Evolutionary conservation across 148 eudicot genomes (phyloP).

Genomic region (Drosera capensis): DNA sequence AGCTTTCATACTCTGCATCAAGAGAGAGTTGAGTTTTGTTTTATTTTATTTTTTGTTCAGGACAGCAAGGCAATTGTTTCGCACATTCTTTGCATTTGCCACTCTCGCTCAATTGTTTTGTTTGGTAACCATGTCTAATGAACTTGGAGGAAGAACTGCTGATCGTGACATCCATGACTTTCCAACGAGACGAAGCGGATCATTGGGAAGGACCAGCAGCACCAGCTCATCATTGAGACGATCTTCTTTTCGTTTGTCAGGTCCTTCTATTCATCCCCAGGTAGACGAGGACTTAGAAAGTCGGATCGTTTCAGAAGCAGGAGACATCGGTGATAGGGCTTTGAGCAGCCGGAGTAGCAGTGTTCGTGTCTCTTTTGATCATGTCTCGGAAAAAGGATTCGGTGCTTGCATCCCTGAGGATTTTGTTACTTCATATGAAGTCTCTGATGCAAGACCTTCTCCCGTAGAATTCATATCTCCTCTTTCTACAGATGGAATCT

Average conservation of each 20-base stretch:
- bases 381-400: conserved; percentile 15
- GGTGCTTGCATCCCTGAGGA: conserved; percentile 31
- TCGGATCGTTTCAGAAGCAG: conserved; percentile 56
- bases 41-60: no score
- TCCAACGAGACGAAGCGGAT: conserved; percentile 18
- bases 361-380: conserved; percentile 20
- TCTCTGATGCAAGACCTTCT: conserved; percentile 15
- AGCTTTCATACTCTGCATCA: no score
- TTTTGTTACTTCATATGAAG: conserved; percentile 4
- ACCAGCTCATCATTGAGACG: conserved; percentile 32
- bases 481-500: conserved; percentile 21
- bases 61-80: no score
- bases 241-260: conserved; percentile 24
- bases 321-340: conserved; percentile 67
- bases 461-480: conserved; percentile 20
- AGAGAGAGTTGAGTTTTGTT: no score
- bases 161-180: conserved; percentile 19
- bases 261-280: conserved; percentile 6
- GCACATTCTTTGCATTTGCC: no score
- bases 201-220: conserved; percentile 23
- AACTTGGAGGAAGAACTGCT: conserved; percentile 12
- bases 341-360: conserved; percentile 32
- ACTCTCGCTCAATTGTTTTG: no score
- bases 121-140: not conserved
- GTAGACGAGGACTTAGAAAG: conserved; percentile 32